Evolutionary conservation across 257 asterid species (phyloP).

Genomic region (Fraxinus americana): DNA sequence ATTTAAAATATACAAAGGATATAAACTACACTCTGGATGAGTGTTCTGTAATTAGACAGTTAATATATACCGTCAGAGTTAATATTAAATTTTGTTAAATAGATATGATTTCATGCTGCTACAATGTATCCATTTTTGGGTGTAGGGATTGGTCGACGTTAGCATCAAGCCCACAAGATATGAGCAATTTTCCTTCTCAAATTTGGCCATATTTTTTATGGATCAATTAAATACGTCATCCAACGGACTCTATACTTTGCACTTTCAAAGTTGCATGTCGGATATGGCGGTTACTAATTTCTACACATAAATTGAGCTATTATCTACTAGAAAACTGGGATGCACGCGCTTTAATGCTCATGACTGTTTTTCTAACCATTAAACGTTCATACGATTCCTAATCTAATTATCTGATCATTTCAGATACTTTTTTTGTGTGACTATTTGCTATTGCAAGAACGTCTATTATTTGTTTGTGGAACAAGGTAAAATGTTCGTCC

Average conservation of each 20-base stretch:
- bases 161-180: background rate
- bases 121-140: background rate
- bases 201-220: background rate
- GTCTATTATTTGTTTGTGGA: background rate
- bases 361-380: background rate
- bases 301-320: background rate
- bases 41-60: background rate
- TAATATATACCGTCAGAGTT: background rate
- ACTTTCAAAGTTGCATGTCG: background rate
- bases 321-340: background rate
- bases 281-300: background rate
- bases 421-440: background rate
- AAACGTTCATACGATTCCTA: background rate
- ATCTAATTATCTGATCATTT: background rate
- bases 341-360: background rate
- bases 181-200: background rate
- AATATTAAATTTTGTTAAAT: background rate
- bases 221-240: no score
- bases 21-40: background rate
- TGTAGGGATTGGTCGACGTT: background rate
- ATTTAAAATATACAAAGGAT: background rate
- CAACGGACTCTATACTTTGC: background rate
- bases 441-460: background rate
- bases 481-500: background rate
- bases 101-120: background rate